Percentiles rank a stretch among this genome's conserved stretches.
phyloP scores from a whole-genome alignment of 495 filamentous ascomycete genomes.

The Tuber microsphaerosporum region DNA sequence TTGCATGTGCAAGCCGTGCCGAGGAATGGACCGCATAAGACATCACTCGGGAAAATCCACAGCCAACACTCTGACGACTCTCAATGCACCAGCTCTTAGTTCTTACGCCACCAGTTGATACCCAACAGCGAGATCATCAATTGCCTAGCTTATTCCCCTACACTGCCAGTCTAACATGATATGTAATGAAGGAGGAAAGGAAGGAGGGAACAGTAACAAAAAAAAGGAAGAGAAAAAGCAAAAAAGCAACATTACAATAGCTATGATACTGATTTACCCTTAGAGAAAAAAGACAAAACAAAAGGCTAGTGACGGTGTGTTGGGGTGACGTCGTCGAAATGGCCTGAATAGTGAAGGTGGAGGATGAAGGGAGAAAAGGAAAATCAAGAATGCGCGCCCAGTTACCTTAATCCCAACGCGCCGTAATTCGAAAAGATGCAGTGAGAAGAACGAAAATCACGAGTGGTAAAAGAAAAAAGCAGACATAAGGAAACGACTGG shows the following conservation, averaged over 20 bases:
- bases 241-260: neutral
- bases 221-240: neutral
- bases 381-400: neutral
- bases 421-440: slow-evolving; percentile 5
- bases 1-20: neutral
- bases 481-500: neutral
- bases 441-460: neutral
- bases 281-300: neutral
- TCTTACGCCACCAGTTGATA: neutral
- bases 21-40: neutral
- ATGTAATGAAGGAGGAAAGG: neutral
- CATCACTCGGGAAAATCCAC: neutral
- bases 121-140: neutral
- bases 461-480: neutral
- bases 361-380: neutral
- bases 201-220: neutral
- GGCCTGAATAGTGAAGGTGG: neutral
- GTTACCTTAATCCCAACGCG: slow-evolving; percentile 1
- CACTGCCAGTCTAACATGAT: neutral
- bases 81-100: neutral
- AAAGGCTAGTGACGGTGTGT: neutral
- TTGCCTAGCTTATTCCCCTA: neutral
- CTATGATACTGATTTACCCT: neutral
- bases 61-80: neutral
- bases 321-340: neutral